Conservation (phyloP, 805 yeast genomes). For the Starmerella asiatica region DNA sequence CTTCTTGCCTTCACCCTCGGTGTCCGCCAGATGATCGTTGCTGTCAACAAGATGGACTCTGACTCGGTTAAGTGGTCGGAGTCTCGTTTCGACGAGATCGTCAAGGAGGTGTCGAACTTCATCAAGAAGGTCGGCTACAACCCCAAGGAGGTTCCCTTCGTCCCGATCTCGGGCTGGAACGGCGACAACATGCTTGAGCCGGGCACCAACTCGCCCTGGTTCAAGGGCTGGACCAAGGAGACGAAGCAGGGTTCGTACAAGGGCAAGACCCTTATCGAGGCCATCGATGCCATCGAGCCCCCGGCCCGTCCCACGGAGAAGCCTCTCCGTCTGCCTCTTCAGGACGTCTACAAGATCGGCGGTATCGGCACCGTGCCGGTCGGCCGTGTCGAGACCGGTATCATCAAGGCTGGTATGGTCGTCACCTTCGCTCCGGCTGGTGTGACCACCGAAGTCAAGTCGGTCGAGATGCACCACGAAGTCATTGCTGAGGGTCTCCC, state of each 20-base stretch:
- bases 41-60: constrained; percentile 91
- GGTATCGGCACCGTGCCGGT: constrained; percentile 87
- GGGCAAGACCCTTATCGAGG: constrained; percentile 76
- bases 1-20: constrained; percentile 80
- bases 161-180: constrained; percentile 85
- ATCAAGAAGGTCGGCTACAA: constrained; percentile 99
- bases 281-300: constrained; percentile 71
- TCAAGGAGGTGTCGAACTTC: constrained; percentile 98
- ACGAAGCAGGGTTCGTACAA: constrained; percentile 54
- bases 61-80: constrained; percentile 82
- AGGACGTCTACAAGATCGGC: constrained; percentile 88
- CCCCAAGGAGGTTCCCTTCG: constrained; percentile 96
- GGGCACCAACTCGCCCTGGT: constrained; percentile 72
- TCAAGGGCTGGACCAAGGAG: constrained; percentile 76
- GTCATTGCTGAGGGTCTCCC: constrained; percentile 66
- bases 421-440: constrained; percentile 84
- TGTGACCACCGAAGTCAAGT: constrained; percentile 79
- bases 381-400: constrained; percentile 90
- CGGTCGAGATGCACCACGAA: constrained; percentile 82
- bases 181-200: constrained; percentile 89
- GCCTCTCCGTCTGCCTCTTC: constrained; percentile 81
- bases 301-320: constrained; percentile 71
- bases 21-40: constrained; percentile 75
- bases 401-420: constrained; percentile 82
- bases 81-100: constrained; percentile 82